phyloP scores from a whole-genome alignment of 805 yeast species.

The Debaryomyces prosopidis region DNA sequence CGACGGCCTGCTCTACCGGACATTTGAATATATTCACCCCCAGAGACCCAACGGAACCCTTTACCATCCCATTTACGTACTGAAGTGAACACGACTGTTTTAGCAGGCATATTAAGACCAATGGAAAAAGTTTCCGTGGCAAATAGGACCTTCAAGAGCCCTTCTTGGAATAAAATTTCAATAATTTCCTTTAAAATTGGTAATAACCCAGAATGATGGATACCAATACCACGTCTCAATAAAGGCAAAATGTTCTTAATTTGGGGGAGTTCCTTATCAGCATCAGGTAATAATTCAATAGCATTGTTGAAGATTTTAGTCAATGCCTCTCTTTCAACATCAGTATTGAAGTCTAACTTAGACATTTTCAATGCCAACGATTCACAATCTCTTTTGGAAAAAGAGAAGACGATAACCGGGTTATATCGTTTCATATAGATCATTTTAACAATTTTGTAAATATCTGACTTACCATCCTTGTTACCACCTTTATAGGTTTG shows the following conservation, averaged over 20 bases:
- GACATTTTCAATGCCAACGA: conserved; percentile 92
- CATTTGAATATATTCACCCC: conserved; percentile 99
- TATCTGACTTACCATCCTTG: conserved; percentile 77
- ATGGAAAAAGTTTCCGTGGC: conserved; percentile 98
- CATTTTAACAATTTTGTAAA: conserved; percentile 95
- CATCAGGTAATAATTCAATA: conserved; percentile 80
- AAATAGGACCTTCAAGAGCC: conserved; percentile 87
- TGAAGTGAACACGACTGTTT: conserved; percentile 95
- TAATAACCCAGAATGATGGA: conserved; percentile 94
- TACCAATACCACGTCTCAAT: conserved; percentile 93
- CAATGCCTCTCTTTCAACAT: conserved; percentile 89
- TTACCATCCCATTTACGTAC: conserved; percentile 98
- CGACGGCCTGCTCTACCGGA: conserved; percentile 99
- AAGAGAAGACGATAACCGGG: conserved; percentile 98
- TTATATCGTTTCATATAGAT: conserved; percentile 95
- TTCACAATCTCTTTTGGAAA: conserved; percentile 96
- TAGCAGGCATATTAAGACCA: conserved; percentile 99
- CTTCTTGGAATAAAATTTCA: conserved; percentile 96
- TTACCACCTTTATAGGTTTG: conserved; percentile 87
- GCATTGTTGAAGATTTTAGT: conserved; percentile 91
- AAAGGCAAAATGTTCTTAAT: conserved; percentile 89
- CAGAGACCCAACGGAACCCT: conserved; percentile 98
- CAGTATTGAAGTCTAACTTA: conserved; percentile 89
- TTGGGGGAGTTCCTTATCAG: conserved; percentile 91
- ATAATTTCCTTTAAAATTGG: conserved; percentile 94